Percentiles rank a stretch among this genome's conserved stretches.
These are phyloP conservation scores for Fusarium longipes DNA, from an alignment of 2,329 filamentous ascomycete species.

Conservation along the genomic window DNA sequence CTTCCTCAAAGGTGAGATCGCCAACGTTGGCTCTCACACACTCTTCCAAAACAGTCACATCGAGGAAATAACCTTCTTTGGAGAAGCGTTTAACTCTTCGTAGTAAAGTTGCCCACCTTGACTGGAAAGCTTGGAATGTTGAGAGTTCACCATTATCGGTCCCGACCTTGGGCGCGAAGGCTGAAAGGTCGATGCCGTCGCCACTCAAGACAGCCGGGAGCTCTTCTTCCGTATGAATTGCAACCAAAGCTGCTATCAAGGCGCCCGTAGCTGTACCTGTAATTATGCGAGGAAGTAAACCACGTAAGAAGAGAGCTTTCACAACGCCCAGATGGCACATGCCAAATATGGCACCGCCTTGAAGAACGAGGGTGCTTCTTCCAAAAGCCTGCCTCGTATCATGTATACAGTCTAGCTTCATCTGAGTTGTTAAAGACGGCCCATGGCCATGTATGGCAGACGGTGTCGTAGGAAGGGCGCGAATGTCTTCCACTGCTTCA, in stretches of 20 bases:
- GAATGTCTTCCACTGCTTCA: conserved; percentile 82
- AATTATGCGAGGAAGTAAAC: conserved; percentile 87
- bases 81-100: conserved; percentile 77
- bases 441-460: conserved; percentile 51
- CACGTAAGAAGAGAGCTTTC: conserved; percentile 83
- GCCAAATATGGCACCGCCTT: conserved; percentile 92
- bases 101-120: conserved; percentile 68
- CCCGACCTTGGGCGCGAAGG: conserved; percentile 67
- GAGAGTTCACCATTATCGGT: conserved; percentile 49
- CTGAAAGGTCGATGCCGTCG: conserved; percentile 83
- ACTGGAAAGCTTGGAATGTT: conserved; percentile 54
- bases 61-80: conserved; percentile 83
- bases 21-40: conserved; percentile 88
- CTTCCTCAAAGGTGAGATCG: conserved; percentile 92
- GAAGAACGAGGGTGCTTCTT: conserved; percentile 83
- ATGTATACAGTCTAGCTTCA: conserved; percentile 86
- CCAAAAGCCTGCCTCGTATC: conserved; percentile 91
- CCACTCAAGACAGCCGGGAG: conserved; percentile 80
- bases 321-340: conserved; percentile 91
- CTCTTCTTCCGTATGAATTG: conserved; percentile 88
- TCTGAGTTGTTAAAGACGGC: conserved; percentile 71
- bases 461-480: conserved; percentile 69
- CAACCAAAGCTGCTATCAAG: conserved; percentile 87
- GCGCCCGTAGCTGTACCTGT: conserved; percentile 92
- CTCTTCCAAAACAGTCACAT: conserved; percentile 83